Percentiles rank a stretch among this genome's conserved stretches.
Evolutionary conservation across 2,329 filamentous ascomycete species (phyloP).

Genomic region (Huntiella omanensis): DNA sequence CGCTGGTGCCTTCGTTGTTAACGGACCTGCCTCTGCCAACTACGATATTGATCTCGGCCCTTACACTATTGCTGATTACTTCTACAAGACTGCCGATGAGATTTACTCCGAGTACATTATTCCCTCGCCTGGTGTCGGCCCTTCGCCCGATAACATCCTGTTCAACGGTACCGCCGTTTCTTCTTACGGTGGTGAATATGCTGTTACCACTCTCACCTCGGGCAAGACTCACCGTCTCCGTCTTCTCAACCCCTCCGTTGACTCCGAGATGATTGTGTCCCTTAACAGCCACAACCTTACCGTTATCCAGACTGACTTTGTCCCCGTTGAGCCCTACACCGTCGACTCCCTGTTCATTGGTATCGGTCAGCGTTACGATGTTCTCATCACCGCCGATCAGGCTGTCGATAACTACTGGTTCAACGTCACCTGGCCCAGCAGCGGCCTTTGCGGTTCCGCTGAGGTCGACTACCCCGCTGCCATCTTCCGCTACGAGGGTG

Average conservation of each 20-base stretch:
- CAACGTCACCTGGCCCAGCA: slow-evolving; percentile 19
- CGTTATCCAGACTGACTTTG: slow-evolving; percentile 46
- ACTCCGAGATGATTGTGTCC: slow-evolving; percentile 34
- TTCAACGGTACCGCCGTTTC: slow-evolving; percentile 34
- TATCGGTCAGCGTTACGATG: slow-evolving; percentile 30
- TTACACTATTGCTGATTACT: slow-evolving; percentile 36
- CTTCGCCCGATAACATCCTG: slow-evolving; percentile 33
- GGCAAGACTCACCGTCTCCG: slow-evolving; percentile 40
- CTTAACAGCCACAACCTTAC: slow-evolving; percentile 42
- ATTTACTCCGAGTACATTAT: slow-evolving; percentile 12
- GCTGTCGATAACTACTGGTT: slow-evolving; percentile 17
- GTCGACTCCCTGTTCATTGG: slow-evolving; percentile 41
- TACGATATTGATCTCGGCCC: slow-evolving; percentile 46
- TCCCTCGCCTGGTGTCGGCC: slow-evolving; percentile 12
- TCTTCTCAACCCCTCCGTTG: slow-evolving; percentile 36
- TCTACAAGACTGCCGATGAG: slow-evolving; percentile 23
- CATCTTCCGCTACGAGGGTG: slow-evolving; percentile 22
- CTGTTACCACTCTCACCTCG: slow-evolving; percentile 24
- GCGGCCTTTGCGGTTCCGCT: slow-evolving; percentile 19
- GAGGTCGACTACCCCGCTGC: slow-evolving; percentile 17
- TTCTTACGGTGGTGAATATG: slow-evolving; percentile 12
- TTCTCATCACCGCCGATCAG: slow-evolving; percentile 21
- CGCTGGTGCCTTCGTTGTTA: slow-evolving; percentile 39
- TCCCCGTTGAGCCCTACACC: slow-evolving; percentile 41
- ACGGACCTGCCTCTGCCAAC: slow-evolving; percentile 24